Conservation (phyloP, 2,329 filamentous ascomycete species). For the Botrytis pseudocinerea region DNA sequence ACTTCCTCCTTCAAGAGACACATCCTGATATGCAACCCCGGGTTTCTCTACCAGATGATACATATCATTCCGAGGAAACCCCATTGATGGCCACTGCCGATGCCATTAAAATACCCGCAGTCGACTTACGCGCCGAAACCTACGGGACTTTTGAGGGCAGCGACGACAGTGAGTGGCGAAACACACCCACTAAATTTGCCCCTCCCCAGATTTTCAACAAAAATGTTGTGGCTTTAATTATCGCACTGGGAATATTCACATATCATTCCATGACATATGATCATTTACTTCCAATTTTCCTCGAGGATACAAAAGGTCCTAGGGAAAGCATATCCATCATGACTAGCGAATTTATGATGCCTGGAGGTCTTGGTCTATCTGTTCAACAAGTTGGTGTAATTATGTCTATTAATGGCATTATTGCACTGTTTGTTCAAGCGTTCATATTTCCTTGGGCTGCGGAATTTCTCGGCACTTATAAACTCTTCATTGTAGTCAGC, state of each 20-base stretch:
- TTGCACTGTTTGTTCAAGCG: slow-evolving; percentile 60
- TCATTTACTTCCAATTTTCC: slow-evolving; percentile 87
- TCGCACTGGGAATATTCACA: slow-evolving; percentile 86
- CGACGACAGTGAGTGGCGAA: slow-evolving; percentile 39
- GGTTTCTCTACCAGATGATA: slow-evolving; percentile 48
- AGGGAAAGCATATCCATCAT: slow-evolving; percentile 32
- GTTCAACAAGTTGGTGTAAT: slow-evolving; percentile 63
- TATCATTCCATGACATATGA: slow-evolving; percentile 97
- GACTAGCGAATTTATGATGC: slow-evolving; percentile 45
- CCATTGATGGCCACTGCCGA: slow-evolving; percentile 75
- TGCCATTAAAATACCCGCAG: slow-evolving; percentile 68
- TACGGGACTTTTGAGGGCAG: slow-evolving; percentile 67
- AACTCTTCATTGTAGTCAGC: slow-evolving; percentile 56
- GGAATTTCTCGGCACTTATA: slow-evolving; percentile 58
- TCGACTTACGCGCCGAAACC: slow-evolving; percentile 74
- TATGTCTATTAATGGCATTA: slow-evolving; percentile 59
- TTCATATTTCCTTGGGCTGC: slow-evolving; percentile 63
- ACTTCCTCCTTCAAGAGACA: slow-evolving; percentile 81
- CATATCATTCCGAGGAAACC: slow-evolving; percentile 56
- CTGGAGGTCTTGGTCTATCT: slow-evolving; percentile 63
- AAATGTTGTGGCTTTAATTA: slow-evolving; percentile 71
- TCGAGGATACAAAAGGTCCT: slow-evolving; percentile 68
- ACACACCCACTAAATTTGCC: slow-evolving; percentile 34
- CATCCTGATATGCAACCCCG: slow-evolving; percentile 76
- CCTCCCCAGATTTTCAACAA: slow-evolving; percentile 54